phyloP scores from a whole-genome alignment of 257 asterid species.

The Solanum clarkiae region DNA sequence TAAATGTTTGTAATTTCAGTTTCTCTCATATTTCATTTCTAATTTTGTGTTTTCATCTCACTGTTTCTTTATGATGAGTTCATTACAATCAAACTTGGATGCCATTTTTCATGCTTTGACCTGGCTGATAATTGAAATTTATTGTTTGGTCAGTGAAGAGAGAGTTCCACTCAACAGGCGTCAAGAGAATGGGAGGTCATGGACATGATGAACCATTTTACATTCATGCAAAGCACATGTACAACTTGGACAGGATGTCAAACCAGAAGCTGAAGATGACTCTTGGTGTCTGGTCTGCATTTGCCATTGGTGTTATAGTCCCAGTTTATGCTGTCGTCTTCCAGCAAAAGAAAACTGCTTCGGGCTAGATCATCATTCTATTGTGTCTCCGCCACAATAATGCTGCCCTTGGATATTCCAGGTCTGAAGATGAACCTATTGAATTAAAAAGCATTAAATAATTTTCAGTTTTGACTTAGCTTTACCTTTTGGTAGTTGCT shows the following conservation, averaged over 20 bases:
- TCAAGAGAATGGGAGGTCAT: conserved; percentile 83
- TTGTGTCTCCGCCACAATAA: background rate
- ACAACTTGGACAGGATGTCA: conserved; percentile 84
- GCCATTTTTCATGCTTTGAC: background rate
- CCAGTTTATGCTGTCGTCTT: conserved; percentile 69
- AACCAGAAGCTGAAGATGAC: conserved; percentile 48
- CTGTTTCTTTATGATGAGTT: background rate
- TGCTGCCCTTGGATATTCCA: background rate
- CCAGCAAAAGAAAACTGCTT: conserved; percentile 83
- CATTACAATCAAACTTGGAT: background rate
- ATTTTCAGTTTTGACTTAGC: background rate
- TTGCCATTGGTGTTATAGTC: conserved; percentile 68
- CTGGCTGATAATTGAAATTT: background rate
- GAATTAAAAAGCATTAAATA: background rate
- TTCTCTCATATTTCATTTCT: background rate
- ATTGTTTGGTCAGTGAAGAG: conserved; percentile 28
- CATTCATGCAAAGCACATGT: conserved; percentile 93
- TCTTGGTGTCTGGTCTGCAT: conserved; percentile 53
- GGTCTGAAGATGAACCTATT: background rate
- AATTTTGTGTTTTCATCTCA: background rate
- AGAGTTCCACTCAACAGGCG: conserved; percentile 62
- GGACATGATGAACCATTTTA: conserved; percentile 79
- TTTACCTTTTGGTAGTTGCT: background rate
- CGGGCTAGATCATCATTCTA: conserved; percentile 26
- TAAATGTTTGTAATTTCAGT: background rate